These are phyloP conservation scores for Cyberlindnera maclurae DNA, from an alignment of 805 yeast species.

Conservation along the genomic window DNA sequence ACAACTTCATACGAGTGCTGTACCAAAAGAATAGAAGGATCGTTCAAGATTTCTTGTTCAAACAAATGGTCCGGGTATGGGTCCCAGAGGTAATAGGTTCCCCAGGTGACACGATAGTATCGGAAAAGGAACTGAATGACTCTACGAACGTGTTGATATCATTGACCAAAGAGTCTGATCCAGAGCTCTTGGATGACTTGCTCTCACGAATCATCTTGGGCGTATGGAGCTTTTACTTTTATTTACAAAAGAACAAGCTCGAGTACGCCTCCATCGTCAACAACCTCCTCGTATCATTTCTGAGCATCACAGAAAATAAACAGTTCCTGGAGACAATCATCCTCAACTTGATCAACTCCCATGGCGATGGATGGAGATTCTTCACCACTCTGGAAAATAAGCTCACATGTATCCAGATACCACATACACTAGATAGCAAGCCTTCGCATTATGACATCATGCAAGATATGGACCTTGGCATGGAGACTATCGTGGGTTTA, in stretches of 20 bases:
- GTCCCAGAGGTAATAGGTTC: constrained; percentile 27
- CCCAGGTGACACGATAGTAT: constrained; percentile 27
- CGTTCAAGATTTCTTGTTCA: constrained; percentile 52
- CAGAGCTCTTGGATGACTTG: constrained; percentile 29
- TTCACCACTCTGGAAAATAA: constrained; percentile 29
- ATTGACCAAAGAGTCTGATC: constrained; percentile 39
- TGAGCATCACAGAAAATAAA: constrained; percentile 24
- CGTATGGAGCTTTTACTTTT: constrained; percentile 32
- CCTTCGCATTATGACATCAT: constrained; percentile 28
- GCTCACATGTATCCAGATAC: constrained; percentile 27
- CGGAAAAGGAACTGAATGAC: constrained; percentile 50
- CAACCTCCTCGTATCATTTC: constrained; percentile 28
- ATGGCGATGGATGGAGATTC: constrained; percentile 31
- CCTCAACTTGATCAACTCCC: constrained; percentile 25
- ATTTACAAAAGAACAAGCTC: constrained; percentile 24
- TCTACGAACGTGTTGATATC: constrained; percentile 60
- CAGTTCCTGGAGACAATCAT: constrained; percentile 22
- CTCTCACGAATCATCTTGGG: constrained; percentile 24
- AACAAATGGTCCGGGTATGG: constrained; percentile 39
- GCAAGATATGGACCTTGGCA: constrained; percentile 35
- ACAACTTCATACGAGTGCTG: constrained; percentile 45
- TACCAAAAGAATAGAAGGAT: constrained; percentile 44
- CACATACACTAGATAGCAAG: constrained; percentile 1
- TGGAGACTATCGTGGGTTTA: constrained; percentile 36
- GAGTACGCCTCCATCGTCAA: constrained; percentile 26